A percentile compares a stretch with the other conserved stretches of the same genome.
Conservation (phyloP, 768 basidiomycete genomes). For the Russula earlei region DNA sequence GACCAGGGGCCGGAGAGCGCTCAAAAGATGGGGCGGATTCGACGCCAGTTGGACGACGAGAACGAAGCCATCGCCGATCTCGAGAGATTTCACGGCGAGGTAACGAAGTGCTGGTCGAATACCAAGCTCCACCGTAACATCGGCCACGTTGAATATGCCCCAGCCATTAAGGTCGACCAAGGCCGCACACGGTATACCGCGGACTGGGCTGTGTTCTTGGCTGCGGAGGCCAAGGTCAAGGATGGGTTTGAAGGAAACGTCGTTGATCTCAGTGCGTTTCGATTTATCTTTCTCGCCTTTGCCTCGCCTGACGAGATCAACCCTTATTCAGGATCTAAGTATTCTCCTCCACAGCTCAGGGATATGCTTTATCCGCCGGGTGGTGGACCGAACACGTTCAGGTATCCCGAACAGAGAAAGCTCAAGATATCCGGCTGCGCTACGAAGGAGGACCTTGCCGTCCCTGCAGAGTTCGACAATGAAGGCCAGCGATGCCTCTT, state of each 20-base stretch:
- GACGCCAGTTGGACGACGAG: not conserved
- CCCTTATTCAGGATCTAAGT: slow-evolving; percentile 1
- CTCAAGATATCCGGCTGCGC: not conserved
- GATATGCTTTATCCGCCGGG: not conserved
- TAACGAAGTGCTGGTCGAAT: not conserved
- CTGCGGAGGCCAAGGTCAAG: not conserved
- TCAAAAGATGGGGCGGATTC: not conserved
- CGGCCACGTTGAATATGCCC: not conserved
- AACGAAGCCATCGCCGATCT: not conserved
- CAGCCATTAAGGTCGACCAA: not conserved
- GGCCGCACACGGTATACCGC: not conserved
- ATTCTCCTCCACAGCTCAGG: not conserved
- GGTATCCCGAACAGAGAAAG: not conserved
- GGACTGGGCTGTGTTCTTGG: not conserved
- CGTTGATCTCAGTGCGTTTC: not conserved
- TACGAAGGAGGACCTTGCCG: not conserved
- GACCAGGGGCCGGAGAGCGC: not conserved
- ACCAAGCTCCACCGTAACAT: not conserved
- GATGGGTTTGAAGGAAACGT: not conserved
- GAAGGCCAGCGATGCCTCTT: slow-evolving; percentile 2
- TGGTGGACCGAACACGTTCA: not conserved
- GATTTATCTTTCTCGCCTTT: not conserved
- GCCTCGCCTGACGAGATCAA: not conserved
- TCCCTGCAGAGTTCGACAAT: not conserved
- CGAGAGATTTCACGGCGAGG: not conserved